Base-by-base conservation (phyloP, 768 basidiomycete species). In the Boletellus ananas region DNA sequence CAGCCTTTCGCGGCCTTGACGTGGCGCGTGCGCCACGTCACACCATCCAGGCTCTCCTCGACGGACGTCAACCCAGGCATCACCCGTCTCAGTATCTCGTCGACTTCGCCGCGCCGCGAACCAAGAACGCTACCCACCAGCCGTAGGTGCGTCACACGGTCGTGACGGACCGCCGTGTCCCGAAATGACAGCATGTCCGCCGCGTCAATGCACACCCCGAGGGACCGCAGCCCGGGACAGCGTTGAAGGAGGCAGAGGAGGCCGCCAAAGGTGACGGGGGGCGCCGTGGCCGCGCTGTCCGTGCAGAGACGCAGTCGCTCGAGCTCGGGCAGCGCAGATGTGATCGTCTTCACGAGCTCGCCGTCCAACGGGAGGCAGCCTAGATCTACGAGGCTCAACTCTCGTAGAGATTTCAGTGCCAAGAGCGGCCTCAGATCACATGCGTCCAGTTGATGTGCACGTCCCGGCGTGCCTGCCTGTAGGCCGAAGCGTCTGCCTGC, bases 401-500 rank as follows among this genome's bases (percentile, higher is more conserved):
- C 31, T 7, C 58, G 58, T 20, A 65, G 11, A 13, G 34, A 35
- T 46, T 34, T 48, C 34, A 64, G 39, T 7, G 45, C 36, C 6
- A 50, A 43, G 16, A 64, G 58, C 6, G 63, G 54, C 20, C 54
- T 14, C 25, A 62, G 41, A 14, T 55, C 61, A 8, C 34, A 27
- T 1, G 16, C 23, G 13, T 48, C 44, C 17, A 63, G 41, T 1
- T 43, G 43, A 16, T 62, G 51, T n/a, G 54, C 56, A 21, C 61
- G 61, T 20, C 61, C 48, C 2, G 61, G 62, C 13, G 25, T 12
- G 16, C 48, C 35, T 0, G 37, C 54, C 14, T 43, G 61, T 10
- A 58, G 39, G 34, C 61, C 61, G 18, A 63, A 61, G 29, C 61
- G 61, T 43, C 43, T 51, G 13, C 52, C 18, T 14, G 61, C 61